Percentiles rank a stretch among this genome's conserved stretches.
These are phyloP conservation scores for Termitomyces sp. DNA, from an alignment of 768 basidiomycete genomes.

Conservation along the genomic window DNA sequence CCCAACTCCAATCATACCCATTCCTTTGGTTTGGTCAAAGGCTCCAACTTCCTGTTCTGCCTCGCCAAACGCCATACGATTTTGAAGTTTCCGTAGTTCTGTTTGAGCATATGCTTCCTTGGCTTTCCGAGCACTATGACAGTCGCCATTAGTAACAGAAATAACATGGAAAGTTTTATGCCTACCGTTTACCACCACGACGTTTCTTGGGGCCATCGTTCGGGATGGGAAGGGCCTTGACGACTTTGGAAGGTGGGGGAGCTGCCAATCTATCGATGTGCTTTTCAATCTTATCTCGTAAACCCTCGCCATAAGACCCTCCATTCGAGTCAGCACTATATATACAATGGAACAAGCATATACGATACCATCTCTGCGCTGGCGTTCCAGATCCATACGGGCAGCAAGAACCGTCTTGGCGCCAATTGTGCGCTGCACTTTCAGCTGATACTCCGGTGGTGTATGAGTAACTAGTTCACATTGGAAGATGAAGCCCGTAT, in stretches of 20 bases:
- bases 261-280: constrained; percentile 89
- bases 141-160: background rate
- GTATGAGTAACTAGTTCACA: constrained; percentile 84
- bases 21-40: constrained; percentile 95
- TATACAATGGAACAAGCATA: background rate
- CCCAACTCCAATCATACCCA: constrained; percentile 92
- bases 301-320: constrained; percentile 78
- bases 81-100: constrained; percentile 94
- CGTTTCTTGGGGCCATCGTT: constrained; percentile 96
- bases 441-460: constrained; percentile 86
- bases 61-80: constrained; percentile 94
- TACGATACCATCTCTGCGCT: constrained; percentile 69
- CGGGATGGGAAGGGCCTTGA: constrained; percentile 91
- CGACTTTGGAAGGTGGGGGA: constrained; percentile 90
- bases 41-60: constrained; percentile 95
- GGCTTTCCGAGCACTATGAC: constrained; percentile 84
- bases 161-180: constrained; percentile 1
- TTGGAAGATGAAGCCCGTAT: constrained; percentile 97
- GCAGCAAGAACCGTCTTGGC: constrained; percentile 90
- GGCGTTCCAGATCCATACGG: constrained; percentile 90
- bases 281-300: constrained; percentile 88
- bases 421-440: constrained; percentile 89
- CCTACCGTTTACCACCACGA: constrained; percentile 89
- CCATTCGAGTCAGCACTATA: background rate
- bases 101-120: constrained; percentile 98